Percentiles rank a stretch among this genome's conserved stretches.
Conservation (phyloP, 768 basidiomycete species). For the Boletus insuetus region DNA sequence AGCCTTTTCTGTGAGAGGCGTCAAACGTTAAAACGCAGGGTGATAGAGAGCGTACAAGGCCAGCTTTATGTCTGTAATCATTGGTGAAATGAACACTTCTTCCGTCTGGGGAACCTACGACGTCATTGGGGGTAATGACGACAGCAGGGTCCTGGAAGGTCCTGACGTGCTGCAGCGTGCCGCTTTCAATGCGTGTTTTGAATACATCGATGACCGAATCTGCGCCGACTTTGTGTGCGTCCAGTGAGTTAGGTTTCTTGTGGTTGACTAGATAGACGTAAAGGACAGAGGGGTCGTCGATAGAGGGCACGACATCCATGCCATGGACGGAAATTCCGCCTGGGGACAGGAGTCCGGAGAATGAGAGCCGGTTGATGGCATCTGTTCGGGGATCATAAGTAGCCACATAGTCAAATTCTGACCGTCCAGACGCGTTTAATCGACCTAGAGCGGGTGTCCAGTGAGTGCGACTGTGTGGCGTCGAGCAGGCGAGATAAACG, state of each 20-base stretch:
- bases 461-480: slow-evolving; percentile 40
- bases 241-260: slow-evolving; percentile 45
- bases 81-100: slow-evolving; percentile 70
- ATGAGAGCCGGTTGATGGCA: slow-evolving; percentile 43
- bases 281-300: slow-evolving; percentile 44
- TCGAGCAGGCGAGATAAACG: slow-evolving; percentile 64
- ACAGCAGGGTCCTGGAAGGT: slow-evolving; percentile 52
- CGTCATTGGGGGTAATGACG: slow-evolving; percentile 66
- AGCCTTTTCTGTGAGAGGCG: slow-evolving; percentile 17
- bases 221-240: slow-evolving; percentile 50
- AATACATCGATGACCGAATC: slow-evolving; percentile 74
- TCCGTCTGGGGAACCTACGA: slow-evolving; percentile 65
- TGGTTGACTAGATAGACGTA: slow-evolving; percentile 76
- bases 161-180: slow-evolving; percentile 47
- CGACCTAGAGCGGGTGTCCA: slow-evolving; percentile 50
- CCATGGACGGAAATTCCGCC: slow-evolving; percentile 58
- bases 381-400: slow-evolving; percentile 51
- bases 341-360: slow-evolving; percentile 36
- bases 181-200: slow-evolving; percentile 45
- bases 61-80: slow-evolving; percentile 54
- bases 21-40: neutral
- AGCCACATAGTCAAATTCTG: slow-evolving; percentile 54
- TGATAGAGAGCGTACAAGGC: slow-evolving; percentile 41
- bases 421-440: slow-evolving; percentile 37
- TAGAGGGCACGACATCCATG: slow-evolving; percentile 63